These are phyloP conservation scores for Trichoderma guizhouense DNA, from an alignment of 2,329 filamentous ascomycete genomes.

Conservation along the genomic window DNA sequence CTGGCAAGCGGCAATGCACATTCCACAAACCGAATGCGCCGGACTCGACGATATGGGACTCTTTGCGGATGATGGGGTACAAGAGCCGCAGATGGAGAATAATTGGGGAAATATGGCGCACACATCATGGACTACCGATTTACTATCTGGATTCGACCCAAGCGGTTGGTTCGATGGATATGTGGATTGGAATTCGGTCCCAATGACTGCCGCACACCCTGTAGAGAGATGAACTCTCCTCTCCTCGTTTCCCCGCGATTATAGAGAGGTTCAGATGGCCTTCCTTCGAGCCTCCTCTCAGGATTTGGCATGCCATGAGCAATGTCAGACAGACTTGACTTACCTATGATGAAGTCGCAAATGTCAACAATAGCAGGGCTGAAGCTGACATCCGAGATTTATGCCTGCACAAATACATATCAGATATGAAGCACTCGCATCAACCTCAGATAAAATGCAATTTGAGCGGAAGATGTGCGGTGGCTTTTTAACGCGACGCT, in stretches of 20 bases:
- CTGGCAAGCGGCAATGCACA: slow-evolving; percentile 18
- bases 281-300: neutral
- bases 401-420: neutral
- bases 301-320: neutral
- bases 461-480: neutral
- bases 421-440: too few relatives aligned
- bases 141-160: slow-evolving; percentile 34
- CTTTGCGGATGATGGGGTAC: neutral
- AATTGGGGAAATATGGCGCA: neutral
- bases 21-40: slow-evolving; percentile 2
- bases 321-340: neutral
- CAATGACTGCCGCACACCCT: slow-evolving; percentile 32
- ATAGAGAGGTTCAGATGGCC: neutral
- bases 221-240: slow-evolving; percentile 23
- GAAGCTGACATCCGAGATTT: neutral
- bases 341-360: neutral
- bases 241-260: neutral
- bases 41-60: slow-evolving; percentile 9
- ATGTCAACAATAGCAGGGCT: neutral
- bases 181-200: slow-evolving; percentile 33
- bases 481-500: neutral
- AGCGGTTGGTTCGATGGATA: slow-evolving; percentile 36
- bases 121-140: slow-evolving; percentile 30
- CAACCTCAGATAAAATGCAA: too few relatives aligned
- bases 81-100: neutral